Evolutionary conservation across 73 alveolate genomes (phyloP).

Genomic region (Paramecium biaurelia): DNA sequence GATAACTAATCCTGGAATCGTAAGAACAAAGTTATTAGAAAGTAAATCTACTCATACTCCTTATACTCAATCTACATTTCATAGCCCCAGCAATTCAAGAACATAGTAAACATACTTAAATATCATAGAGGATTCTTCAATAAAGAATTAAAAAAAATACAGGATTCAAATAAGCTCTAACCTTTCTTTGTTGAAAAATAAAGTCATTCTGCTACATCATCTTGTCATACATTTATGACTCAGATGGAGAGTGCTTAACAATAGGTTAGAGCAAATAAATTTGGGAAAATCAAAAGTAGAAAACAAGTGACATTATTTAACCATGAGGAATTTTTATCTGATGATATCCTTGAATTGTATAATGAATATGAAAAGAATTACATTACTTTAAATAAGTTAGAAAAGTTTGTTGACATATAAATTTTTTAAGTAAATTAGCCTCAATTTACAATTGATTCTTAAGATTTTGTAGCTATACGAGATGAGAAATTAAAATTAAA

Average conservation of each 20-base stretch:
- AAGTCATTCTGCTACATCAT: slow-evolving; percentile 10
- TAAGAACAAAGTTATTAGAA: not conserved
- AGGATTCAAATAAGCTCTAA: not conserved
- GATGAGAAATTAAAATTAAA: slow-evolving; percentile 1
- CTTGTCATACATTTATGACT: slow-evolving; percentile 1
- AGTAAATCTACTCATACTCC: slow-evolving; percentile 23
- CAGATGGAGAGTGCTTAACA: not conserved
- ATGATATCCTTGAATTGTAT: not conserved
- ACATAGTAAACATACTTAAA: not conserved
- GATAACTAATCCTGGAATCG: slow-evolving; percentile 10
- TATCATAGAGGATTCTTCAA: not conserved
- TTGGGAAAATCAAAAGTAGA: not conserved
- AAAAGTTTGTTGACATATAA: not conserved
- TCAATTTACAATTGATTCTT: not conserved
- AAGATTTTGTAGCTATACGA: not conserved
- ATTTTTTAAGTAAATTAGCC: not conserved
- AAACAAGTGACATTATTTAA: not conserved
- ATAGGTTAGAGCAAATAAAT: not conserved
- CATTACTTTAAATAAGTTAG: not conserved
- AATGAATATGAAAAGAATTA: slow-evolving; percentile 20
- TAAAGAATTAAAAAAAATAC: not conserved
- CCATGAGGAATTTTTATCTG: not conserved
- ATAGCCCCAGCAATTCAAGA: slow-evolving; percentile 7
- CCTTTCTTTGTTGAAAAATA: not conserved
- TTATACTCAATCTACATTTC: not conserved